Evolutionary conservation across 208 protist genomes (phyloP).

Genomic region (Crithidia mellificae): DNA sequence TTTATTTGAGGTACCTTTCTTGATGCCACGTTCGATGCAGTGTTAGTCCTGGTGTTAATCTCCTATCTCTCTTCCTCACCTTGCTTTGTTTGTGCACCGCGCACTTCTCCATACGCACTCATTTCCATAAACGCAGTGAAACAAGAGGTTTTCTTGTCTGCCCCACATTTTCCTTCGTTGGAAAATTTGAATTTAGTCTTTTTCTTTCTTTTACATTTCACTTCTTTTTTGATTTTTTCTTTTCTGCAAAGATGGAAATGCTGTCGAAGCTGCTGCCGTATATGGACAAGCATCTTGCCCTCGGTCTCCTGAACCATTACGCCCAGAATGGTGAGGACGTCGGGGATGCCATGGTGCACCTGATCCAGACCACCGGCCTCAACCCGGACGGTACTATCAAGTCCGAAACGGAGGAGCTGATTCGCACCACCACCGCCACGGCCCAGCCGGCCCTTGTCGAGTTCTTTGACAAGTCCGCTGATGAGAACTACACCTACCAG

Average conservation of each 20-base stretch:
- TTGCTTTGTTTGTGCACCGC: no score
- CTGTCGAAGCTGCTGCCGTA: conserved; percentile 71
- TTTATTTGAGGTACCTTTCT: no score
- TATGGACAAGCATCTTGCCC: conserved; percentile 88
- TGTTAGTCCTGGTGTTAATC: no score
- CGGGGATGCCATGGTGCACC: conserved; percentile 59
- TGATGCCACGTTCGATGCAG: no score
- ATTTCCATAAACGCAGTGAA: neutral
- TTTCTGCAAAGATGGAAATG: conserved; percentile 55
- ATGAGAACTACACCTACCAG: conserved; percentile 77
- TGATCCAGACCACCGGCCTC: conserved; percentile 76
- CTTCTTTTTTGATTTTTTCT: neutral
- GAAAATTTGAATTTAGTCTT: conserved; percentile 4
- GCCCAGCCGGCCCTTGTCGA: conserved; percentile 67
- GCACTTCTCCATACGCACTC: no score
- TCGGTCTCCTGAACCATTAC: conserved; percentile 80
- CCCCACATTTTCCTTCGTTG: conserved; percentile 11
- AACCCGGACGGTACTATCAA: conserved; percentile 68
- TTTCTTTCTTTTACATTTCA: conserved; percentile 24
- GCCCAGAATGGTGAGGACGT: conserved; percentile 69
- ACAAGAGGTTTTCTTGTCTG: neutral
- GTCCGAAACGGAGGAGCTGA: conserved; percentile 70
- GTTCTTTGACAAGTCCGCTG: conserved; percentile 73
- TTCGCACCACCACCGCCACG: conserved; percentile 50
- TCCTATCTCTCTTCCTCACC: no score